phyloP scores from a whole-genome alignment of 2,329 filamentous ascomycete genomes.

The Eutypa lata region DNA sequence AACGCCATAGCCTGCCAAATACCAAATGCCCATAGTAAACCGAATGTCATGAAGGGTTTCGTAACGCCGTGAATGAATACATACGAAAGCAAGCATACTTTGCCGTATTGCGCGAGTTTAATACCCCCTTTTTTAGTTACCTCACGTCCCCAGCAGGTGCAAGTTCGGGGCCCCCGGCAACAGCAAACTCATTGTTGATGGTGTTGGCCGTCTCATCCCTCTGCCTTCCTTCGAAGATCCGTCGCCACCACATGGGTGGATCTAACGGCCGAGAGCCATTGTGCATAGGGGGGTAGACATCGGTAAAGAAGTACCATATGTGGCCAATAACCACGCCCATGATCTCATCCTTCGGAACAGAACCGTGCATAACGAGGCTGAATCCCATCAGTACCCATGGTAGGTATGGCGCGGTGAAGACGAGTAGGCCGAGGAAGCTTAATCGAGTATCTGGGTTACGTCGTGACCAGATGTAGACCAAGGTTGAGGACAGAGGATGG shows the following conservation, averaged over 20 bases:
- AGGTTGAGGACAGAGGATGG: constrained; percentile 84
- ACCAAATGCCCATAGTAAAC: neutral
- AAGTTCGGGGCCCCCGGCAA: constrained; percentile 55
- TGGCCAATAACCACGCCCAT: constrained; percentile 94
- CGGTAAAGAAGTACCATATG: constrained; percentile 96
- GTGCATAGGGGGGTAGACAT: constrained; percentile 91
- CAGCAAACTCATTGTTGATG: constrained; percentile 61
- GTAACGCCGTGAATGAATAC: neutral
- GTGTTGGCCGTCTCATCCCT: constrained; percentile 47
- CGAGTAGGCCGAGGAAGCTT: constrained; percentile 82
- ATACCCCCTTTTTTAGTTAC: no score
- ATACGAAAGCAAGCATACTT: neutral
- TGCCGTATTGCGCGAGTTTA: neutral
- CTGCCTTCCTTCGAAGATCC: constrained; percentile 68
- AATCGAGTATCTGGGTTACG: constrained; percentile 89
- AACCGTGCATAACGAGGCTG: constrained; percentile 85
- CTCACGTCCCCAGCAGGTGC: constrained; percentile 44
- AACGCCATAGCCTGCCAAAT: neutral
- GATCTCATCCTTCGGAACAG: constrained; percentile 90
- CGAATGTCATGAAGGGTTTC: neutral
- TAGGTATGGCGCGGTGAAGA: constrained; percentile 90
- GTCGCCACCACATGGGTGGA: constrained; percentile 85
- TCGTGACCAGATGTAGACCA: constrained; percentile 97
- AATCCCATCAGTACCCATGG: constrained; percentile 96
- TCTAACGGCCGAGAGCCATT: constrained; percentile 82